A percentile compares a stretch with the other conserved stretches of the same genome.
phyloP scores from a whole-genome alignment of 2,329 filamentous ascomycete species.

The Trichophyton schoenleinii region DNA sequence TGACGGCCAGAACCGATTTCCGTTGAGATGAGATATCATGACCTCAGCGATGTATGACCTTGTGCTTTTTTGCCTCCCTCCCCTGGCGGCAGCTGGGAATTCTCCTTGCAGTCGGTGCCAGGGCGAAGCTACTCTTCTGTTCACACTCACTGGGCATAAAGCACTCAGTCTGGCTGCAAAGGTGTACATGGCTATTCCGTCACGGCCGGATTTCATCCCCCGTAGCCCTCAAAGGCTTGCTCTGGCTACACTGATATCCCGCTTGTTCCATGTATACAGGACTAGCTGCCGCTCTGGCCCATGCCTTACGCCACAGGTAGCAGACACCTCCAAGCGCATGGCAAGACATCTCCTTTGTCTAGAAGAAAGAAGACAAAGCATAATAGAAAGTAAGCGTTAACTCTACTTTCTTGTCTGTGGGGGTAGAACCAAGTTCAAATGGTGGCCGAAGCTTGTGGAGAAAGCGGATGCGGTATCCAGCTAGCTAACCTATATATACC shows the following conservation, averaged over 20 bases:
- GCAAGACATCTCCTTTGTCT: background rate
- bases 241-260: background rate
- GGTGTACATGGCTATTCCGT: background rate
- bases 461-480: too few species aligned
- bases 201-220: background rate
- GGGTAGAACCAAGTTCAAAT: background rate
- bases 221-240: background rate
- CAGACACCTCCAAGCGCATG: background rate
- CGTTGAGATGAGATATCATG: background rate
- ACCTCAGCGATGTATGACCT: background rate
- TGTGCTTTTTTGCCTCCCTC: background rate
- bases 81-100: background rate
- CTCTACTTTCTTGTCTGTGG: background rate
- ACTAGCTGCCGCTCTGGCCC: background rate
- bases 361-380: background rate
- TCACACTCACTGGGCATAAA: background rate
- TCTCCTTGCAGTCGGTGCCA: background rate
- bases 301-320: background rate
- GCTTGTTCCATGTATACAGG: background rate
- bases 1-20: background rate
- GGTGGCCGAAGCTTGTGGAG: background rate
- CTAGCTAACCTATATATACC: background rate
- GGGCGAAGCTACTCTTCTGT: background rate
- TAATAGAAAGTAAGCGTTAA: background rate
- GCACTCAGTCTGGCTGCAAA: background rate